Conservation (phyloP, 176 grass and related monocot genomes). For the Urochloa ruziziensis region DNA sequence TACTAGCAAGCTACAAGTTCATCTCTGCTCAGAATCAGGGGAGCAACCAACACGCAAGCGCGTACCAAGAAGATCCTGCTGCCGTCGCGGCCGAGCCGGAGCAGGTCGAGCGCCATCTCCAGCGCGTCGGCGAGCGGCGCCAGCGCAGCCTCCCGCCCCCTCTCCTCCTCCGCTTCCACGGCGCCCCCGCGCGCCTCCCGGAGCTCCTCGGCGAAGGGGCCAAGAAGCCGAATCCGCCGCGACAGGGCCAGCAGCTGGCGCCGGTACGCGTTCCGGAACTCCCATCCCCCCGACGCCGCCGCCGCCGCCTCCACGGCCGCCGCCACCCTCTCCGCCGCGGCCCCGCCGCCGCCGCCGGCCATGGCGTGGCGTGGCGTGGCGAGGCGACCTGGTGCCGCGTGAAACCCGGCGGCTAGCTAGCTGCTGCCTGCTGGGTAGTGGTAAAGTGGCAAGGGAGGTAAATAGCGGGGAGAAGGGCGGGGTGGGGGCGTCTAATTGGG, state of each 20-base stretch:
- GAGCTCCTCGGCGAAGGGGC: slow-evolving; percentile 80
- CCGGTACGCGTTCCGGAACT: slow-evolving; percentile 69
- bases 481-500: not conserved
- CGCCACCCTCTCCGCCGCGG: slow-evolving; percentile 12
- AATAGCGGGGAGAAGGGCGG: not conserved
- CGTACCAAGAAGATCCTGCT: slow-evolving; percentile 89
- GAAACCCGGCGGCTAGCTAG: not conserved
- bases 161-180: not conserved
- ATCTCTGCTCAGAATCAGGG: not conserved
- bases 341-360: slow-evolving; percentile 28
- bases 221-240: slow-evolving; percentile 67
- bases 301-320: slow-evolving; percentile 35
- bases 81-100: slow-evolving; percentile 54
- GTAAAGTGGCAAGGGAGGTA: slow-evolving; percentile 24
- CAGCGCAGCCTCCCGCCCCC: slow-evolving; percentile 36
- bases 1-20: not conserved
- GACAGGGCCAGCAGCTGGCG: slow-evolving; percentile 72
- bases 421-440: not conserved
- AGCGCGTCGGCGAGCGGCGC: slow-evolving; percentile 52
- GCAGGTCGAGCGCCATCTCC: slow-evolving; percentile 46
- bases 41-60: not conserved
- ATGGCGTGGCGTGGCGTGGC: not conserved
- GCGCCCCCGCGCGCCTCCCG: slow-evolving; percentile 36
- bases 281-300: slow-evolving; percentile 23
- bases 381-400: not conserved